A percentile compares a stretch with the other conserved stretches of the same genome.
phyloP scores from a whole-genome alignment of 371 early-diverging fungal genomes.

The Phascolomyces articulosus region DNA sequence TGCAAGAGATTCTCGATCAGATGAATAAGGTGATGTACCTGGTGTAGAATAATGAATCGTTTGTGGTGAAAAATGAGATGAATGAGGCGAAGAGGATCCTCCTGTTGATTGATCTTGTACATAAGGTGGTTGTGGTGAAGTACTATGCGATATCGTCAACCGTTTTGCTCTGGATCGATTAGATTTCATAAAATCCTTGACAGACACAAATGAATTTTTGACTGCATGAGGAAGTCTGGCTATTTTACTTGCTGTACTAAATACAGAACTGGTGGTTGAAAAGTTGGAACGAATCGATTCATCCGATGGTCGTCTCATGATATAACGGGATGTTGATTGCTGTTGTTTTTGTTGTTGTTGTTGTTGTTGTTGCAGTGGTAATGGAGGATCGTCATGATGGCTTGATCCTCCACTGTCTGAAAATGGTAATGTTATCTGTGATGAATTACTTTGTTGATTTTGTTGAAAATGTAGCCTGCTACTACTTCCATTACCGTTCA shows the following conservation, averaged over 20 bases:
- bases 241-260: conserved; percentile 46
- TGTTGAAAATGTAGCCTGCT: neutral
- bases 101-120: neutral
- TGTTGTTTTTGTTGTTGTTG: neutral
- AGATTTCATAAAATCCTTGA: conserved; percentile 31
- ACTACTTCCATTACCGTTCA: conserved; percentile 7
- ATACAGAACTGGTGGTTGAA: conserved; percentile 41
- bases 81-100: neutral
- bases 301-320: conserved; percentile 18
- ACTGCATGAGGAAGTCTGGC: conserved; percentile 40
- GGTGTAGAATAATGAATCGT: conserved; percentile 16
- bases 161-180: conserved; percentile 21
- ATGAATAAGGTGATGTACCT: conserved; percentile 4
- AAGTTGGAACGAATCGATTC: conserved; percentile 42
- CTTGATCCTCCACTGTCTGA: conserved; percentile 3
- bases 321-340: neutral
- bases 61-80: conserved; percentile 9
- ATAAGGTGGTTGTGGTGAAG: neutral
- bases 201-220: conserved; percentile 35
- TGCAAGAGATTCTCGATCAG: conserved; percentile 19
- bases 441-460: conserved; percentile 1
- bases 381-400: neutral
- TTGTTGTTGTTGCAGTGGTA: neutral
- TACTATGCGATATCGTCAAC: conserved; percentile 6
- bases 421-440: neutral